Conservation (phyloP, 2,329 filamentous ascomycete species). For the Talaromyces rugulosus region DNA sequence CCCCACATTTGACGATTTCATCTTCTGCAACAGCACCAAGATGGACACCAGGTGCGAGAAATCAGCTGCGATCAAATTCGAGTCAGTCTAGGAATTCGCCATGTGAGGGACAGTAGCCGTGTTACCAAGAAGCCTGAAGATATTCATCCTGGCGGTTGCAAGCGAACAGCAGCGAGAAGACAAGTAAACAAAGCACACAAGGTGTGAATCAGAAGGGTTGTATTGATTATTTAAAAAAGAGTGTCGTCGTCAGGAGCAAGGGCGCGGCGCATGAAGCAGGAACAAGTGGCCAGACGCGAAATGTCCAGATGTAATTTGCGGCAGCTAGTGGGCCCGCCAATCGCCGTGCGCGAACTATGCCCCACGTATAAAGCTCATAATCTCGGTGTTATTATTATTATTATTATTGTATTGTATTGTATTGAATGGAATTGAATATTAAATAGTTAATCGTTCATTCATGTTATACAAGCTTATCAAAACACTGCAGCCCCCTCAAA, state of each 20-base stretch:
- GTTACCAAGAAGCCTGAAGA: slow-evolving; percentile 64
- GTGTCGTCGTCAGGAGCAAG: background rate
- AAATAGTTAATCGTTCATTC: background rate
- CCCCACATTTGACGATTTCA: slow-evolving; percentile 82
- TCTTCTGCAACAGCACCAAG: slow-evolving; percentile 92
- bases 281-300: background rate
- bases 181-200: background rate
- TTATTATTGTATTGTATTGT: no score
- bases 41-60: slow-evolving; percentile 94
- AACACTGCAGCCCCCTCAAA: slow-evolving; percentile 38
- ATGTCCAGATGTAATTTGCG: background rate
- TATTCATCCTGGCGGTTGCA: slow-evolving; percentile 54
- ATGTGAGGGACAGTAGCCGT: background rate
- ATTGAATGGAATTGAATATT: background rate
- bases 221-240: background rate
- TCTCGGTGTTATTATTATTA: no score
- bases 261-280: background rate
- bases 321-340: background rate
- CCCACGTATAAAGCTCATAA: background rate
- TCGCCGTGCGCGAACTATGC: background rate
- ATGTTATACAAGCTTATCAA: slow-evolving; percentile 17
- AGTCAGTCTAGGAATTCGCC: background rate
- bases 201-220: background rate
- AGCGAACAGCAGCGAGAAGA: background rate
- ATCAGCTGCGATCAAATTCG: slow-evolving; percentile 59